Evolutionary conservation across 225 moss, liverwort and hornwort species (phyloP).

Genomic region (Marchantia paleacea): DNA sequence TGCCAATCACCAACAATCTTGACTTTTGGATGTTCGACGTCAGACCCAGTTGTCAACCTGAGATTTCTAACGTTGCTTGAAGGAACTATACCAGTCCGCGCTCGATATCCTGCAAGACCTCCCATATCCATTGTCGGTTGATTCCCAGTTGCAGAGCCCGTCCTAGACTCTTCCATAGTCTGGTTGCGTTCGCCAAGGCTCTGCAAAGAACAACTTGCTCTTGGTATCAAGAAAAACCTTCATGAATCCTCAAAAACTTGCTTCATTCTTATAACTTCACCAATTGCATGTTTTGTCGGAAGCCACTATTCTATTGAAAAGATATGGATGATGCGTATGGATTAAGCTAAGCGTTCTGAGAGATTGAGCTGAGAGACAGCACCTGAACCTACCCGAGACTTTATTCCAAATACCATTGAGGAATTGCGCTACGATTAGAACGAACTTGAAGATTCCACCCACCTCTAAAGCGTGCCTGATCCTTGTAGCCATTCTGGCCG

Average conservation of each 20-base stretch:
- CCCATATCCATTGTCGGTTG: neutral
- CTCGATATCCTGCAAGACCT: neutral
- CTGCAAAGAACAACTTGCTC: conserved; percentile 13
- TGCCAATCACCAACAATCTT: neutral
- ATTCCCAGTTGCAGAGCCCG: neutral
- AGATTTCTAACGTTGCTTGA: neutral
- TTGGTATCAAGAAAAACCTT: neutral
- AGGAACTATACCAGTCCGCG: neutral
- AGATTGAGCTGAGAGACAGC: neutral
- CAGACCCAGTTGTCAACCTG: neutral
- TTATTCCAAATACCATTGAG: neutral
- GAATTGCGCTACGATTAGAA: too few relatives aligned
- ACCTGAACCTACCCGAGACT: neutral
- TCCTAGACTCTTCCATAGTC: neutral
- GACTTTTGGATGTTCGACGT: neutral
- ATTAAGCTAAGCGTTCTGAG: neutral
- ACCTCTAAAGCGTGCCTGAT: conserved; percentile 48
- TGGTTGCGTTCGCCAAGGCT: conserved; percentile 19
- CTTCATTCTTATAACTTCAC: neutral
- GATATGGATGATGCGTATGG: neutral
- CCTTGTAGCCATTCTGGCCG: conserved; percentile 34
- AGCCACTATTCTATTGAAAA: neutral
- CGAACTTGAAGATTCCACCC: neutral
- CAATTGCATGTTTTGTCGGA: neutral
- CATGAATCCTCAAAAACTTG: neutral